Conservation (phyloP, 1,284 basidiomycete species). For the Gymnopus androsaceus region DNA sequence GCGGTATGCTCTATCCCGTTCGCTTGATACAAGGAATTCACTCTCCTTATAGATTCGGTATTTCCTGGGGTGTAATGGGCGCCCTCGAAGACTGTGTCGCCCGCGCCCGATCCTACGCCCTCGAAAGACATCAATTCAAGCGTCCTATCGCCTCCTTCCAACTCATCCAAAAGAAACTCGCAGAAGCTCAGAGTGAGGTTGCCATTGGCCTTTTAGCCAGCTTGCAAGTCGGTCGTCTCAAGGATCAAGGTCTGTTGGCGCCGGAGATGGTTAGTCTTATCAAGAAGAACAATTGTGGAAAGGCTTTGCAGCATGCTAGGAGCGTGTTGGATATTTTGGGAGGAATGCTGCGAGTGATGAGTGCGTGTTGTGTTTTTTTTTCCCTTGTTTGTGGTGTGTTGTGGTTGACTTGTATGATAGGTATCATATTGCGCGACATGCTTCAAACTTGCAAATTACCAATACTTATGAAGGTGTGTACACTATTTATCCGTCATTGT, state of each 20-base stretch:
- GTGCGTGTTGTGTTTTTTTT: constrained; percentile 43
- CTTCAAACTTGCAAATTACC: constrained; percentile 87
- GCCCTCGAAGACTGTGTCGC: constrained; percentile 91
- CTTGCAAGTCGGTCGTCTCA: constrained; percentile 85
- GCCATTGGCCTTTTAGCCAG: constrained; percentile 82
- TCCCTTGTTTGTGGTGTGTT: constrained; percentile 2
- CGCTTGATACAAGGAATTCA: too few species aligned
- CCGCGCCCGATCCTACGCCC: constrained; percentile 80
- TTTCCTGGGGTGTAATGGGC: constrained; percentile 93
- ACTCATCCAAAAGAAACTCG: constrained; percentile 95
- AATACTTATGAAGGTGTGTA: constrained; percentile 87
- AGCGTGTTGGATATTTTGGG: constrained; percentile 86
- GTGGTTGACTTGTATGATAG: constrained; percentile 36
- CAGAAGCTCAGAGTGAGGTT: constrained; percentile 87
- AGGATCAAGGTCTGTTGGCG: constrained; percentile 77
- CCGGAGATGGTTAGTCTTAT: constrained; percentile 95
- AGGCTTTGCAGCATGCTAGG: constrained; percentile 82
- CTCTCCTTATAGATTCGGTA: constrained; percentile 63
- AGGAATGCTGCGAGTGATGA: constrained; percentile 88
- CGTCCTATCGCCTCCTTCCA: constrained; percentile 94
- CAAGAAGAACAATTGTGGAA: constrained; percentile 96
- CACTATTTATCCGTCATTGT: constrained; percentile 10
- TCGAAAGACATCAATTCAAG: constrained; percentile 89
- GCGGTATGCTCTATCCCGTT: constrained; percentile 42
- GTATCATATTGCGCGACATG: constrained; percentile 89